Evolutionary conservation across 2,329 filamentous ascomycete genomes (phyloP), one percentile per base, ranked within the genome.

Genomic region (Whalleya microplaca): DNA sequence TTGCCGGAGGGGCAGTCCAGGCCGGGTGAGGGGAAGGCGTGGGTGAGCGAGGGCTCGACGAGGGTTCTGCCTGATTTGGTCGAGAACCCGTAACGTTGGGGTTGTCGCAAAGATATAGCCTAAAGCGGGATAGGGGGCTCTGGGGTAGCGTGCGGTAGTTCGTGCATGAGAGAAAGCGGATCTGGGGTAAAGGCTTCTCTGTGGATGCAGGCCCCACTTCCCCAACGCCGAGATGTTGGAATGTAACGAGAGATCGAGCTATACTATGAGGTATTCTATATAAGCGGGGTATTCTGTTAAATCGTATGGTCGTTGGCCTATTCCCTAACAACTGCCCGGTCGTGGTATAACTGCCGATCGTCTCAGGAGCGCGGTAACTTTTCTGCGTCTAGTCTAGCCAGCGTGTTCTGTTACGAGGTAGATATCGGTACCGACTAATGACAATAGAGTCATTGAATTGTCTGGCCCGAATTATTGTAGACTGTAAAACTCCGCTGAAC

Each of bases 1-100:
- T 56, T 76, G 65, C 73, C 73, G 10, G 69, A 71, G 45, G 73
- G 72, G 0, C 72, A 73, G 67, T 67, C 48, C 45, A 65, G 73
- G 52, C 61, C 65, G n/a, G 73, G 73, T 12, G 73, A 69, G 45
- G 69, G 66, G 61, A 64, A 62, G 14, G 55, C 63, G 2, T 69
- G 61, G 52, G 52, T 56, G 40, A 65, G 54, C 37, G 71, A 72
- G 56, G 72, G 72, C 19, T 69, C 72, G 41, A 51, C 64, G 6
- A 73, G 68, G 66, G 69, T 76, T 57, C 62, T 76, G 59, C 71
- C 73, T 45, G 71, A 72, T 55, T 59, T 75, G 58, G 66, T 73
- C 42, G 66, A 75, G 66, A 72, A 71, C 53, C 59, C 41, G 27
- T 66, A 66, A 49, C 14, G 45, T 59, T 48, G 55, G 53, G 27